Evolutionary conservation across 805 yeast species (phyloP).

Genomic region (Hanseniaspora pseudoguilliermondii): DNA sequence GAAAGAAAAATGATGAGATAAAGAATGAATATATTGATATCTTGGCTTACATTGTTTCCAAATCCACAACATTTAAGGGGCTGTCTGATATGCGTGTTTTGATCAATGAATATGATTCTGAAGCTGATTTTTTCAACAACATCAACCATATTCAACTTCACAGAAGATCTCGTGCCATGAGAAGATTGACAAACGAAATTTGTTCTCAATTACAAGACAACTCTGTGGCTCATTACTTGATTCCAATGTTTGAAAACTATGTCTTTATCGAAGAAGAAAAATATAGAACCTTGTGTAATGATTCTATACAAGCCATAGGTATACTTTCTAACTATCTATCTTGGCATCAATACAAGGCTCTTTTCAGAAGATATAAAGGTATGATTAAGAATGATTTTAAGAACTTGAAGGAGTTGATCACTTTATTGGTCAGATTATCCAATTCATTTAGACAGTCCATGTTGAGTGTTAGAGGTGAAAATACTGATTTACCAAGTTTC

Average conservation of each 20-base stretch:
- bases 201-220: conserved; percentile 37
- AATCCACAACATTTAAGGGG: conserved; percentile 35
- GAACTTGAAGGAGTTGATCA: conserved; percentile 43
- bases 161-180: conserved; percentile 74
- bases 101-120: conserved; percentile 57
- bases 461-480: conserved; percentile 18
- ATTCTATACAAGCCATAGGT: conserved; percentile 52
- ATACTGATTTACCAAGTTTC: conserved; percentile 17
- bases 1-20: conserved; percentile 45
- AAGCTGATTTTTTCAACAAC: conserved; percentile 66
- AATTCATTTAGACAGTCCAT: conserved; percentile 35
- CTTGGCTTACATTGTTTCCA: conserved; percentile 47
- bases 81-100: conserved; percentile 56
- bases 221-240: conserved; percentile 62
- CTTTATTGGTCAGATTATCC: conserved; percentile 46
- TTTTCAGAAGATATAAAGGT: conserved; percentile 54
- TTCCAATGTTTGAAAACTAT: conserved; percentile 78
- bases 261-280: conserved; percentile 50
- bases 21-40: conserved; percentile 61
- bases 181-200: conserved; percentile 39
- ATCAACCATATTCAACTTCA: conserved; percentile 73
- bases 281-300: conserved; percentile 49
- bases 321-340: conserved; percentile 43
- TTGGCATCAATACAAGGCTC: conserved; percentile 72
- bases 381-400: conserved; percentile 36